Evolutionary conservation across 192 early-diverging fungal species (phyloP).

Genomic region (Podila horticola): DNA sequence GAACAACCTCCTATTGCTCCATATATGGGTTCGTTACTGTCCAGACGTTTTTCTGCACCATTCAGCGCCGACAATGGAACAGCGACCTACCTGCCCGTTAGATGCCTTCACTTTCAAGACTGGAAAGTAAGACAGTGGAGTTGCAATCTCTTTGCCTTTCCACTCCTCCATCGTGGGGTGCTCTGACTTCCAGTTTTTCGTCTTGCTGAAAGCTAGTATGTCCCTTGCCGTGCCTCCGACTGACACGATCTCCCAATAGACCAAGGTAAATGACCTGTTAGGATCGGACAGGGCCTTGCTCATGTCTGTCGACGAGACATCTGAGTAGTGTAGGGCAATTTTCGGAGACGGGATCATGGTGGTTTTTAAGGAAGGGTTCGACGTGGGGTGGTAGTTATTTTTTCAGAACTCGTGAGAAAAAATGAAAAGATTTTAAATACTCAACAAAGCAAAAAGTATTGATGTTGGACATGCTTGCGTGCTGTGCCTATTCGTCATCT

Average conservation of each 20-base stretch:
- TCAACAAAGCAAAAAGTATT: too few species aligned
- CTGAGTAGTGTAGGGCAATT: not conserved
- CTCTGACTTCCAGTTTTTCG: constrained; percentile 1
- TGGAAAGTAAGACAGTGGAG: not conserved
- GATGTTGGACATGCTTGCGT: too few species aligned
- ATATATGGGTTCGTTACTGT: too few species aligned
- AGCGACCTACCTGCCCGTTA: not conserved
- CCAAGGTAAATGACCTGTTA: not conserved
- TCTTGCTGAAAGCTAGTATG: not conserved
- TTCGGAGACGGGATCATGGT: not conserved
- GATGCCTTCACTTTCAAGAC: not conserved
- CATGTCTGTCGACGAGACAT: not conserved
- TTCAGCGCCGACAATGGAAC: not conserved
- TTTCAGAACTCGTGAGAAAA: too few species aligned
- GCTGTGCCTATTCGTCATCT: too few species aligned
- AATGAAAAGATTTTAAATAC: too few species aligned
- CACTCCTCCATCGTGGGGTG: not conserved
- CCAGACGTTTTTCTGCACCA: not conserved
- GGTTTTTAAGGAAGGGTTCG: too few species aligned
- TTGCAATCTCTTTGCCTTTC: not conserved
- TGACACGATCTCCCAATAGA: not conserved
- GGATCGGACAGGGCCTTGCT: not conserved
- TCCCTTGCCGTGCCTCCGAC: not conserved
- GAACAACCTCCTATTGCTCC: constrained; percentile 8
- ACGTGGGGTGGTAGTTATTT: too few species aligned